Evolutionary conservation across 106 monocot genomes (phyloP), one percentile per base, ranked within the genome.

Genomic region (Acorus calamus): DNA sequence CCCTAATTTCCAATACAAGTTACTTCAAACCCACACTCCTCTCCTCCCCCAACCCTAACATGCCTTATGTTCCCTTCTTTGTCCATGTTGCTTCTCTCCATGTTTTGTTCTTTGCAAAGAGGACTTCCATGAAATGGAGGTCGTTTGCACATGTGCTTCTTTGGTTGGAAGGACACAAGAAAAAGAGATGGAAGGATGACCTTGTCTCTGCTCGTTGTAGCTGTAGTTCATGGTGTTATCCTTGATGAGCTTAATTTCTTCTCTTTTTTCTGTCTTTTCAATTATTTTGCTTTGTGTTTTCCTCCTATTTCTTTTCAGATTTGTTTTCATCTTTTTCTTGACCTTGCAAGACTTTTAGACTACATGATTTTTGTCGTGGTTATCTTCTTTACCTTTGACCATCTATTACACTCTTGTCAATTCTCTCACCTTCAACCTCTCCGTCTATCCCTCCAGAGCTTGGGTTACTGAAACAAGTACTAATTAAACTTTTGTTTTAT

Each of bases 401-500:
- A 47, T 59, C 13, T 10, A 50, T 53, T 57, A 0, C 53, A 56
- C 48, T 28, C 47, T 66, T 62, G 11, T 62, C 54, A 51, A 48
- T 12, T 28, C 43, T 69, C 56, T 41, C 65, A 60, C 53, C 55
- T 65, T 62, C 50, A 44, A 12, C 14, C 55, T 50, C 41, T 49
- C 28, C 46, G 42, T 81, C 77, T 81, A 81, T 81, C 81, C 81
- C 81, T 81, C 69, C 61, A 0, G 81, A 81, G 81, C 81, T 81
- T 81, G 3, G 11, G n/a, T 57, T 57, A 28, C 28, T 28, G 28
- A 28, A 28, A 1, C 28, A 28, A 28, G 1, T 28, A 28, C 28
- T 28, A 28, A 28, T 28, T 28, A 28, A 28, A 28, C 28, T 28
- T 28, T 28, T 28, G 28, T 28, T 28, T 28, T 28, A 28, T 28